Evolutionary conservation across 352 stramenopile species (phyloP).

Genomic region (Globisporangium spiculum): DNA sequence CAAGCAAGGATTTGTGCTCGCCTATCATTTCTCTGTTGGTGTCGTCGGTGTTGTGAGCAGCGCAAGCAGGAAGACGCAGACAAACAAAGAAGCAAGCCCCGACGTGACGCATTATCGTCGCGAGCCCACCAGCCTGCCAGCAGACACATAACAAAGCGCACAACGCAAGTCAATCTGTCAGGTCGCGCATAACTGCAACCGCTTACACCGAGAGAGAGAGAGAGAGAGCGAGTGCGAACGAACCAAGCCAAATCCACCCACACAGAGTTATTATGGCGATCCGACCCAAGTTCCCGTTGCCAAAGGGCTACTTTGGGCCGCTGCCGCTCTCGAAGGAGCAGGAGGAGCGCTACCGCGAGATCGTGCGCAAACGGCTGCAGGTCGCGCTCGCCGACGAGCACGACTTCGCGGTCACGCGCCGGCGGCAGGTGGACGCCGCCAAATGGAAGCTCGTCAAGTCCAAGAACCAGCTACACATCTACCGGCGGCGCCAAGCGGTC

Average conservation of each 20-base stretch:
- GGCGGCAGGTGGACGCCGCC: slow-evolving; percentile 27
- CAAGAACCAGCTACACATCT: slow-evolving; percentile 41
- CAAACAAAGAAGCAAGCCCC: too few relatives aligned
- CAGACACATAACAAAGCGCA: too few relatives aligned
- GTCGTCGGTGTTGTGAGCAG: too few relatives aligned
- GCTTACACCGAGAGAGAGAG: background rate
- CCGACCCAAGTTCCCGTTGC: slow-evolving; percentile 20
- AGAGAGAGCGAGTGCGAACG: background rate
- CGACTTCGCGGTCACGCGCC: slow-evolving; percentile 14
- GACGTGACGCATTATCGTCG: too few relatives aligned
- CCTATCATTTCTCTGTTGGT: too few relatives aligned
- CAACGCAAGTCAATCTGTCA: too few relatives aligned
- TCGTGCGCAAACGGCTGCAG: slow-evolving; percentile 12
- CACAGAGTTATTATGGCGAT: slow-evolving; percentile 7
- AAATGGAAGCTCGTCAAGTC: slow-evolving; percentile 54
- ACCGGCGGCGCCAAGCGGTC: slow-evolving; percentile 24
- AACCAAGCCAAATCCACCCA: too few relatives aligned
- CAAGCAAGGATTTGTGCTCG: too few relatives aligned
- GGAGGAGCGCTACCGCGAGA: slow-evolving; percentile 26
- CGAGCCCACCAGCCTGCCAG: too few relatives aligned
- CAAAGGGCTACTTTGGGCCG: slow-evolving; percentile 20
- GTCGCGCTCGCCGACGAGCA: slow-evolving; percentile 17
- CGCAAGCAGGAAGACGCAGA: too few relatives aligned
- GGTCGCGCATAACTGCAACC: too few relatives aligned
- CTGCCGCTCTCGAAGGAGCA: slow-evolving; percentile 30